phyloP scores from a whole-genome alignment of 2,329 filamentous ascomycete species.

The Aspergillus japonicus region DNA sequence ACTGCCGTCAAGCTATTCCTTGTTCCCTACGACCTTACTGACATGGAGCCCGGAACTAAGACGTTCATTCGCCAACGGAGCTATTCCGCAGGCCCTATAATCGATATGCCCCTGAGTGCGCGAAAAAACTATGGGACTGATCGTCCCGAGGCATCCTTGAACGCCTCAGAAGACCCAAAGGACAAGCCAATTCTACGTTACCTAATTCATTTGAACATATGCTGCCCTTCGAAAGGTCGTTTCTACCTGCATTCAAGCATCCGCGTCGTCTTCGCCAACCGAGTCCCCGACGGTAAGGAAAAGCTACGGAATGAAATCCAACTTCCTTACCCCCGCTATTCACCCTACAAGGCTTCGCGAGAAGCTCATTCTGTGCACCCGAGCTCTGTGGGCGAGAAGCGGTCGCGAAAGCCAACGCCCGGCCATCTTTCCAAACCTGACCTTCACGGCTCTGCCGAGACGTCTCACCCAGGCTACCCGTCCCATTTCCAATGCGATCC shows the following conservation, averaged over 20 bases:
- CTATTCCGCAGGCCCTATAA: constrained; percentile 82
- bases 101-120: constrained; percentile 62
- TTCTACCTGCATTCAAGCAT: constrained; percentile 91
- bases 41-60: constrained; percentile 92
- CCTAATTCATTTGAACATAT: constrained; percentile 89
- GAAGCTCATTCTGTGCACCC: constrained; percentile 44
- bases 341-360: constrained; percentile 69
- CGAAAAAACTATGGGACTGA: constrained; percentile 50
- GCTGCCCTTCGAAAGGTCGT: constrained; percentile 76
- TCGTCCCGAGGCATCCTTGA: constrained; percentile 54
- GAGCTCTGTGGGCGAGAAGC: constrained; percentile 59
- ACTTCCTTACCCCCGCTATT: constrained; percentile 82
- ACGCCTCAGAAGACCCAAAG: constrained; percentile 37
- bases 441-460: not conserved
- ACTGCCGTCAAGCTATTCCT: constrained; percentile 96
- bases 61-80: constrained; percentile 94
- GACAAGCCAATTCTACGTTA: constrained; percentile 76
- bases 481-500: constrained; percentile 6
- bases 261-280: constrained; percentile 92
- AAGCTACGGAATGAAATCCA: constrained; percentile 87
- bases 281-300: constrained; percentile 93
- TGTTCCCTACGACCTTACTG: constrained; percentile 85
- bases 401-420: constrained; percentile 57
- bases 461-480: constrained; percentile 12
- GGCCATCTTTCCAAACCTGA: constrained; percentile 39